Base-by-base conservation (phyloP, 345 rosid species). In the Balakata baccata region DNA sequence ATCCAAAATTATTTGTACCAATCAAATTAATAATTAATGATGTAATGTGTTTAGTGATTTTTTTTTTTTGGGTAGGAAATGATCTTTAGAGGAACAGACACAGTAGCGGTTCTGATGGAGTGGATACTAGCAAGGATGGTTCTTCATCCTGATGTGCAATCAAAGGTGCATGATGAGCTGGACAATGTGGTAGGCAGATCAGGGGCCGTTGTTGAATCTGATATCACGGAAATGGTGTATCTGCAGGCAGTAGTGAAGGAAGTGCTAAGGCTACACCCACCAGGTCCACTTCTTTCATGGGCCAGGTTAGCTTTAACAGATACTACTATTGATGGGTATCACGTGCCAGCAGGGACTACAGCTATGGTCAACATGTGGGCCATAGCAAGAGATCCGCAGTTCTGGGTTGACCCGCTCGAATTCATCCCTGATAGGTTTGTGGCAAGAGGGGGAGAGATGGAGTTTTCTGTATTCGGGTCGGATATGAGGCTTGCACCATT, bases 351-450 rank as follows among this genome's bases (percentile, higher is more conserved):
- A n/a, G 93, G 98, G 78, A 93, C 98, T 81, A 93, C 95, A 0
- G 95, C 97, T 3, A 91, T 91, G 95, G 97, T 93, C 67, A 93
- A 93, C 80, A 93, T 93, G 98, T 93, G 98, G 98, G 98, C 98
- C 83, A 89, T 93, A 23, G 73, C 87, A 4, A 78, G 93, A 85
- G 98, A 93, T 85, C 91, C 90, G 14, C 72, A 83, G 3, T 83
- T 81, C 64, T 93, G 98, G 98, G 74, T 58, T 5, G 84, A 91
- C 86, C 93, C 98, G 34, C 10, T 83, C 85, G 58, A 76, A 78
- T 77, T 91, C 88, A 68, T 77, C 95, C 97, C 10, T 93, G 34
- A 87, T 18, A 77, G 98, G 61, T 93, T 93, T 69, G 63, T 87
- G 59, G 63, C 81, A 1, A 56, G 74, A 53, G 83, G 80, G 4